Conservation (phyloP, 2,329 filamentous ascomycete genomes). For the Pyrenochaeta sp. region DNA sequence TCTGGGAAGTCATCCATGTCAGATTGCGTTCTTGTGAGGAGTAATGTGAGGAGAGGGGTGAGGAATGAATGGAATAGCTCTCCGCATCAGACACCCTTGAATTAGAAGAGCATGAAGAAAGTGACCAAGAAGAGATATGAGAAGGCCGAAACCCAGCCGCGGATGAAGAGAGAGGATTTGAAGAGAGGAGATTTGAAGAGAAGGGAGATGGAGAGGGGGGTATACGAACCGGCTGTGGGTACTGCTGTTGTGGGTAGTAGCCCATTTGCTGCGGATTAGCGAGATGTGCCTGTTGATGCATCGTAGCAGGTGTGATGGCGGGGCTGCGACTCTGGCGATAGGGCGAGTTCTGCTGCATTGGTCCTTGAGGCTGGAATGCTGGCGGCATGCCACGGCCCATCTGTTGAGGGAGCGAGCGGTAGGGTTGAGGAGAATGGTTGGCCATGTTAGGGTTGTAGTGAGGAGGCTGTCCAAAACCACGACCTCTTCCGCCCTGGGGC, state of each 20-base stretch:
- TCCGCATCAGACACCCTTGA: too few relatives aligned
- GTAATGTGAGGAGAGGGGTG: conserved; percentile 69
- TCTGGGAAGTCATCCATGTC: conserved; percentile 71
- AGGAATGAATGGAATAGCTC: conserved; percentile 34
- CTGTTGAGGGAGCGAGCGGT: conserved; percentile 59
- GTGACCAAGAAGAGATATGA: conserved; percentile 15
- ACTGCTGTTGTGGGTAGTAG: conserved; percentile 66
- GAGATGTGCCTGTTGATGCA: conserved; percentile 67
- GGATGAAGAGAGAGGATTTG: conserved; percentile 22
- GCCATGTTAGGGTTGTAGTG: conserved; percentile 57
- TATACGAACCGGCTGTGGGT: conserved; percentile 67
- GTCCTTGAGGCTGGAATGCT: conserved; percentile 57
- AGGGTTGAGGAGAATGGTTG: conserved; percentile 60
- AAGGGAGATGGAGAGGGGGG: conserved; percentile 52
- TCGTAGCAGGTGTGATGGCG: conserved; percentile 67
- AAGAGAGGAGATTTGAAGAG: conserved; percentile 23
- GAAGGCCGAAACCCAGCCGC: conserved; percentile 20
- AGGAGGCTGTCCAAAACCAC: conserved; percentile 55
- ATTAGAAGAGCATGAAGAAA: conserved; percentile 19
- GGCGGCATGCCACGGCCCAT: conserved; percentile 61
- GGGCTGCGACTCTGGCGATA: conserved; percentile 64
- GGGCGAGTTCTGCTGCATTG: conserved; percentile 65
- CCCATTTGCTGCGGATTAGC: conserved; percentile 66
- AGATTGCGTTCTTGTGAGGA: conserved; percentile 77
- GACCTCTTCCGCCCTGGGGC: conserved; percentile 57